Base-by-base conservation (phyloP, 2,329 filamentous ascomycete species). In the Colletotrichum salicis region DNA sequence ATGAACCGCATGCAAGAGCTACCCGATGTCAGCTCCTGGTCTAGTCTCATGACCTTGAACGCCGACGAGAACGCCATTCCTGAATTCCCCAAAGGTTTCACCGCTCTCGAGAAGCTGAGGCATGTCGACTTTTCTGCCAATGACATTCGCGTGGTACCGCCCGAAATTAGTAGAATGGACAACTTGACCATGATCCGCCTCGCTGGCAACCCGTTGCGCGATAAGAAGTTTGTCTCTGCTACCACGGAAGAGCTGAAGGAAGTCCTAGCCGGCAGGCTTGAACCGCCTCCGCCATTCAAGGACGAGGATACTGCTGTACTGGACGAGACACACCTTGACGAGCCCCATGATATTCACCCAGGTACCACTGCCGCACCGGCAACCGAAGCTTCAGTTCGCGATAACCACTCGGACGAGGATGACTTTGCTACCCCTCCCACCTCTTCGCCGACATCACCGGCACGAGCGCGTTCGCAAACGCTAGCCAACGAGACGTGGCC, bases 51-150 rank as follows among this genome's bases (percentile, higher is more conserved):
- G 45, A 95, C 92, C 1, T 83, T 99, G 12, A 87, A 91, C 1
- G 92, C 92, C 0, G 93, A 96, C 61, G 94, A 97, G 76, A 99
- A 99, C 79, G 92, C 88, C 76, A 89, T 99, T 29, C 84, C 88
- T 2, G 84, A 87, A 4, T 86, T 98, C n/a, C 96, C 96, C 0
- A 85, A 90, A 35, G 94, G 94, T 0, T 93, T 98, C 74, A 86
- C 88, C 1, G 85, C 84, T 1, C 86, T 98, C 0, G 82, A 87
- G 45, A 91, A 89, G 68, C 82, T 98, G 15, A 91, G 91, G 61
- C 92, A 91, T 67, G 93, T 92, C 35, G 94, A 98, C 80, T 92
- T 98, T 75, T 93, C 93, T 0, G 91, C 92, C 75, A 99, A 99
- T 78, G 91, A 96, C 74, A 90, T 99, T 59, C 90, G 90, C 2